These are phyloP conservation scores for Aspergillus hancockii DNA, from an alignment of 495 filamentous ascomycete species.

Conservation along the genomic window DNA sequence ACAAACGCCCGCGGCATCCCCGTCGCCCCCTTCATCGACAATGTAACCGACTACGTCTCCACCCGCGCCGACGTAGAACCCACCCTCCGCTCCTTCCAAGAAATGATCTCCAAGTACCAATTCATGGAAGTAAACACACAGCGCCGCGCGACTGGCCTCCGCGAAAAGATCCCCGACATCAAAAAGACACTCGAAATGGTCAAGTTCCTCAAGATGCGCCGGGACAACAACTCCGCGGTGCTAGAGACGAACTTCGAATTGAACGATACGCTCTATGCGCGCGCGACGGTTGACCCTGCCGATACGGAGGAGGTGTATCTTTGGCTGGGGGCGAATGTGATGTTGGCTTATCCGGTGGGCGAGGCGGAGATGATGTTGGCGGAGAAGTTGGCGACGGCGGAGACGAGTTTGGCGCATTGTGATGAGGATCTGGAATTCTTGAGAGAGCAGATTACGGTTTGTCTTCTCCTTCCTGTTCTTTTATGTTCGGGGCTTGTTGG, in stretches of 20 bases:
- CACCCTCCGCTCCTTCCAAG: constrained; percentile 90
- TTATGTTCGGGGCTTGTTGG: not conserved
- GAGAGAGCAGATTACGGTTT: constrained; percentile 92
- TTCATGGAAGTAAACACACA: constrained; percentile 98
- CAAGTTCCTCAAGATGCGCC: constrained; percentile 66
- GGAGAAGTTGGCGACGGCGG: constrained; percentile 77
- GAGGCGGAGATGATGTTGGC: constrained; percentile 81
- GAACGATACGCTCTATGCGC: constrained; percentile 93
- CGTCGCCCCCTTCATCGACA: constrained; percentile 91
- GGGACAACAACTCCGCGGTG: constrained; percentile 18
- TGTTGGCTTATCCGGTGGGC: constrained; percentile 88
- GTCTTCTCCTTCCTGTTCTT: constrained; percentile 21
- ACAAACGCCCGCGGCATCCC: constrained; percentile 95
- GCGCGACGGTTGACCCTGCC: constrained; percentile 73
- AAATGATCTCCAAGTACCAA: constrained; percentile 99
- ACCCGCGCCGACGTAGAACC: constrained; percentile 83
- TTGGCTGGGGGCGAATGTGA: constrained; percentile 97
- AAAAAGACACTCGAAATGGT: constrained; percentile 97
- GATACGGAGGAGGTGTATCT: constrained; percentile 94
- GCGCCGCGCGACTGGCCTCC: constrained; percentile 75
- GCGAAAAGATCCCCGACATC: constrained; percentile 96
- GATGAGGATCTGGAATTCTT: constrained; percentile 97
- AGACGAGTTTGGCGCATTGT: constrained; percentile 75
- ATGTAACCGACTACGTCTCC: constrained; percentile 92
- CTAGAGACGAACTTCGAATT: constrained; percentile 93